phyloP scores from a whole-genome alignment of 73 alveolate genomes.

The Tetrahymena thermophila region DNA sequence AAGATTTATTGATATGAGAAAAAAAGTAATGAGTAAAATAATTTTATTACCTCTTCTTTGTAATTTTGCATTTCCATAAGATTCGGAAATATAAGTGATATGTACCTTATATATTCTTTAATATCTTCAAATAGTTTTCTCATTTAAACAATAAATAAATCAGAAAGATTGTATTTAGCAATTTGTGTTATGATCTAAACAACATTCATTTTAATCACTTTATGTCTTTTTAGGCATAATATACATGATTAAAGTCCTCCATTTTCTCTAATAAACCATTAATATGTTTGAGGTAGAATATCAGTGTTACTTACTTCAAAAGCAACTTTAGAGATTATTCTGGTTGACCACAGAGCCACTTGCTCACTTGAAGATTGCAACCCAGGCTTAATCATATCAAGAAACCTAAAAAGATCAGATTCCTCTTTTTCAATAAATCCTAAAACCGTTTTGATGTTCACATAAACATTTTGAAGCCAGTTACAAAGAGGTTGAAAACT shows the following conservation, averaged over 20 bases:
- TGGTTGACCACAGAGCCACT: conserved; percentile 49
- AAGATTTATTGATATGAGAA: not conserved
- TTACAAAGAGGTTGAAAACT: conserved; percentile 64
- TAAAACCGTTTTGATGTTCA: conserved; percentile 34
- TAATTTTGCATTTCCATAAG: conserved; percentile 5
- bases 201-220: conserved; percentile 4
- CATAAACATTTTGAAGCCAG: conserved; percentile 67
- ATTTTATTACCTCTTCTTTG: not conserved
- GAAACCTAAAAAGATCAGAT: conserved; percentile 12
- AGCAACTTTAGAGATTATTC: conserved; percentile 54
- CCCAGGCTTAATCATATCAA: conserved; percentile 60
- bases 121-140: conserved; percentile 29
- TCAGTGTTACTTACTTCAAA: conserved; percentile 56
- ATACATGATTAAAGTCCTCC: conserved; percentile 77
- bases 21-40: not conserved
- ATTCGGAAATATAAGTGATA: not conserved
- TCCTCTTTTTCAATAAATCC: conserved; percentile 20
- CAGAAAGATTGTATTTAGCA: conserved; percentile 28
- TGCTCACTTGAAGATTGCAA: conserved; percentile 56
- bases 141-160: conserved; percentile 37
- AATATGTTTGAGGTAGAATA: conserved; percentile 54
- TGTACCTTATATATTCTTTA: conserved; percentile 5
- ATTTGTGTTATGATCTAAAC: conserved; percentile 16
- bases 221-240: conserved; percentile 66
- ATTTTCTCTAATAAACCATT: conserved; percentile 69